Base-by-base conservation (phyloP, 768 basidiomycete species). In the Hygrophoropsis aurantiaca region DNA sequence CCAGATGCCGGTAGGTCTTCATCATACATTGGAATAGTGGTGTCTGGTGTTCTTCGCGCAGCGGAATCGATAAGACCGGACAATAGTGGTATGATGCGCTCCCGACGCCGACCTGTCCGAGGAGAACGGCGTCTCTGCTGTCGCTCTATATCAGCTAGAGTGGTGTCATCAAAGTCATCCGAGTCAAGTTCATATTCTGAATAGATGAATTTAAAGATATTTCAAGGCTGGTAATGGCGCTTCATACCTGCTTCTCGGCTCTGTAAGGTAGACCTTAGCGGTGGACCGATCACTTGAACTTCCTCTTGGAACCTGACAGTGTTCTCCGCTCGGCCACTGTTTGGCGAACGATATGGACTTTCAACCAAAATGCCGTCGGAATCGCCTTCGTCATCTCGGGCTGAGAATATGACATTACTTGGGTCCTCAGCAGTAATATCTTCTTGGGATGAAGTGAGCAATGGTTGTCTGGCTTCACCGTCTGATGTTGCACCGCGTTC, bases 151-250 rank as follows among this genome's bases (percentile, higher is more conserved):
- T 69, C 64, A 3, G 56, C 56, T 33, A 66, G 54, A 24, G 64
- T 34, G 0, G 68, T 51, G 55, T 84, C 84, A 44, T 90, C 89
- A 11, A 93, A 66, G 18, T 90, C 90, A 62, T 94, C 91, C 0
- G 81, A 73, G 59, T 94, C 92, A 16, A 89, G 78, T 11, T 94
- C 93, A 64, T 75, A 95, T 60, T 89, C 91, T 94, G 56, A 5
- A 40, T 24, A 36, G 2, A 40, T 30, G 51, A 37, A 51, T 18
- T 44, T 53, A 40, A 61, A 46, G 25, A 13, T 24, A 36, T 42
- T 16, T 33, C 40, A 48, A 40, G 26, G 30, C 38, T 44, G 41
- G 23, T 4, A n/a, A 40, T 20, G 16, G 48, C 66, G 63, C 53
- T 60, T 81, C 86, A 64, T 62, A 91, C 90, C 87, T 63, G 82